These are phyloP conservation scores for Zymoseptoria ardabiliae DNA, from an alignment of 2,329 filamentous ascomycete genomes.

Conservation along the genomic window DNA sequence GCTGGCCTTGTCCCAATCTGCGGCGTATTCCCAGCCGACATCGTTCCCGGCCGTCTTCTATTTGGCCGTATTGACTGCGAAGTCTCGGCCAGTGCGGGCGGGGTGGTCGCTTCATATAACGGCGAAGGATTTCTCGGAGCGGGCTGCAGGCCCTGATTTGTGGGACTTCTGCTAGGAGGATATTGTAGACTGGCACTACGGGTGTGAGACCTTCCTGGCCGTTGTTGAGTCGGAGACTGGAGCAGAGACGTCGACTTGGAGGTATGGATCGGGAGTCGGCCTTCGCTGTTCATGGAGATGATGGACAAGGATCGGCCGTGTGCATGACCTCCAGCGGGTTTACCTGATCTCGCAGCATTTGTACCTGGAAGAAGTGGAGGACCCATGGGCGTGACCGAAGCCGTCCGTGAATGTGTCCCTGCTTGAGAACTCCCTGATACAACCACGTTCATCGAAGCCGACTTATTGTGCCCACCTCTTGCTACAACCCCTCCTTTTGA, in stretches of 20 bases:
- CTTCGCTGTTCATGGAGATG: constrained; percentile 42
- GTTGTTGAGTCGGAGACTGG: constrained; percentile 20
- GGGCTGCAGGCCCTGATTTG: constrained; percentile 1
- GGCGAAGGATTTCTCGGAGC: constrained; percentile 35
- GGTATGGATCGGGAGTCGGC: constrained; percentile 1
- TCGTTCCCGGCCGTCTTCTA: constrained; percentile 22
- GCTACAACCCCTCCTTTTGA: constrained; percentile 11
- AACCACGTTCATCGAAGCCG: constrained; percentile 52
- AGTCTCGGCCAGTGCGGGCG: constrained; percentile 19
- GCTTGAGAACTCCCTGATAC: background rate
- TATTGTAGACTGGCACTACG: constrained; percentile 79
- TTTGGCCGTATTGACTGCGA: constrained; percentile 14
- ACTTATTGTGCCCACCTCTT: constrained; percentile 55
- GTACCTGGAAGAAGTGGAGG: background rate
- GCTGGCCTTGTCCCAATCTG: constrained; percentile 18
- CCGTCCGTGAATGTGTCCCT: background rate
- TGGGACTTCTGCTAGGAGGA: constrained; percentile 35
- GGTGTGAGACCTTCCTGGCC: constrained; percentile 58
- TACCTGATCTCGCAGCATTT: constrained; percentile 40
- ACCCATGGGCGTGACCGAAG: background rate
- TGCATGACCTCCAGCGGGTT: constrained; percentile 8
- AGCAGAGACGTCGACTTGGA: background rate
- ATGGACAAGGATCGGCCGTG: constrained; percentile 45
- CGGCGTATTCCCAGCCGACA: constrained; percentile 27
- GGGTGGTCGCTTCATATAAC: constrained; percentile 34